These are phyloP conservation scores for Sicyos edulis DNA, from an alignment of 306 rosid genomes.

Conservation along the genomic window DNA sequence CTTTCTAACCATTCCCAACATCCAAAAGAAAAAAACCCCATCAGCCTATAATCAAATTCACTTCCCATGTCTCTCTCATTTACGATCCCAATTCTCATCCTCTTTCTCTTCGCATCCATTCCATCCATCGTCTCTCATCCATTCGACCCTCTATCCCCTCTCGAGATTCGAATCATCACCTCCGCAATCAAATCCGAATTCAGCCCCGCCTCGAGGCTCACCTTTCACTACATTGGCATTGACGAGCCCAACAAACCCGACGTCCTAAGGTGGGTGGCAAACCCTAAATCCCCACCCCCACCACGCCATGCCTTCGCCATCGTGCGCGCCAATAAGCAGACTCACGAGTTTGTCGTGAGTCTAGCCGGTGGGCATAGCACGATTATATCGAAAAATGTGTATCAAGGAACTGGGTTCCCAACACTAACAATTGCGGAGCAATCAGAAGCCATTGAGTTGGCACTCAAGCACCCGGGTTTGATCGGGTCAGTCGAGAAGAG, in stretches of 20 bases:
- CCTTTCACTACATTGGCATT: constrained; percentile 43
- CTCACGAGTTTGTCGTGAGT: constrained; percentile 38
- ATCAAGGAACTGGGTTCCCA: constrained; percentile 43
- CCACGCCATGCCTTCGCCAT: constrained; percentile 43
- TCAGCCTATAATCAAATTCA: background rate
- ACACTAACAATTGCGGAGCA: constrained; percentile 28
- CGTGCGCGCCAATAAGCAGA: constrained; percentile 30
- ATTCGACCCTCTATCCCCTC: constrained; percentile 39
- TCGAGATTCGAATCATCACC: constrained; percentile 26
- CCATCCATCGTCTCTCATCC: constrained; percentile 29
- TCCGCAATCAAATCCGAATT: constrained; percentile 27
- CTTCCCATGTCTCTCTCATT: background rate
- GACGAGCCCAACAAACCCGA: constrained; percentile 44
- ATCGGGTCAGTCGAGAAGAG: constrained; percentile 23
- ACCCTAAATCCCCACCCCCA: background rate
- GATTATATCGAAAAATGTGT: constrained; percentile 26
- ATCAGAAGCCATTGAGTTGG: constrained; percentile 4
- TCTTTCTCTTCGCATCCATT: background rate
- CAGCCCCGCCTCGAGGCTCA: constrained; percentile 22
- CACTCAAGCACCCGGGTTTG: constrained; percentile 21
- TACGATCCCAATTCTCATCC: background rate
- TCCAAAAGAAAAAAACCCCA: background rate
- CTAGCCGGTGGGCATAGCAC: background rate
- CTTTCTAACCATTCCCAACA: background rate
- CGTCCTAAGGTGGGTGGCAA: constrained; percentile 39